A percentile compares a stretch with the other conserved stretches of the same genome.
Conservation (phyloP, 2,329 filamentous ascomycete species). For the Claviceps sorghi region DNA sequence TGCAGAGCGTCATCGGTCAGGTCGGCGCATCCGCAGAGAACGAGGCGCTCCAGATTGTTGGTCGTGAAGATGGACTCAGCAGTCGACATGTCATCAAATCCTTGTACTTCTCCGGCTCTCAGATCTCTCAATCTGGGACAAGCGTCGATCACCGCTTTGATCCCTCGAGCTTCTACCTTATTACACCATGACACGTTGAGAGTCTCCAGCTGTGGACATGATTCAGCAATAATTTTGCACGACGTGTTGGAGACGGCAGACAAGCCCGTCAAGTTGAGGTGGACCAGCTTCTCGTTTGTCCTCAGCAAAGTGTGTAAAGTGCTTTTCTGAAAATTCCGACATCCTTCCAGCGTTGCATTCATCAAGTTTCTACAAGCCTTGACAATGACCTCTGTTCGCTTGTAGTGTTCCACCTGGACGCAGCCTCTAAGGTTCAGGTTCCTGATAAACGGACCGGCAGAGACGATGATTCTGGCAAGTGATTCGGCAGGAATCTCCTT, state of each 20-base stretch:
- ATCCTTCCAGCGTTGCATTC: conserved; percentile 79
- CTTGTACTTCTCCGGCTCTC: conserved; percentile 64
- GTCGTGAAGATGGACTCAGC: conserved; percentile 61
- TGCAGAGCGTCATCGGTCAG: conserved; percentile 61
- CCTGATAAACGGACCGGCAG: conserved; percentile 78
- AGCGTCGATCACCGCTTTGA: conserved; percentile 55
- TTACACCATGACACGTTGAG: conserved; percentile 91
- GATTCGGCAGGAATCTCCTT: conserved; percentile 71
- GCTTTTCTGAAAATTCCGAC: conserved; percentile 63
- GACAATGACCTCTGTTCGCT: conserved; percentile 62
- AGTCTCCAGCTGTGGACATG: conserved; percentile 66
- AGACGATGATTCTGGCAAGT: conserved; percentile 68
- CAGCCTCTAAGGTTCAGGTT: conserved; percentile 86
- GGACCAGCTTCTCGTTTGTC: conserved; percentile 62
- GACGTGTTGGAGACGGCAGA: conserved; percentile 66
- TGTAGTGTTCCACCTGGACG: conserved; percentile 72
- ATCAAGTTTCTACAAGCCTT: conserved; percentile 76
- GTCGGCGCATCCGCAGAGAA: conserved; percentile 66
- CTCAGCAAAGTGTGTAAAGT: conserved; percentile 64
- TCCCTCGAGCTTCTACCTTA: conserved; percentile 63
- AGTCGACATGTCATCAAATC: conserved; percentile 61
- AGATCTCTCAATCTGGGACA: conserved; percentile 67
- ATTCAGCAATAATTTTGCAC: conserved; percentile 71
- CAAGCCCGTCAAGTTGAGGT: conserved; percentile 76
- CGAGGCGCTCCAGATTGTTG: conserved; percentile 70